Evolutionary conservation across 441 rosid species (phyloP).

Genomic region (Populus hybrid): DNA sequence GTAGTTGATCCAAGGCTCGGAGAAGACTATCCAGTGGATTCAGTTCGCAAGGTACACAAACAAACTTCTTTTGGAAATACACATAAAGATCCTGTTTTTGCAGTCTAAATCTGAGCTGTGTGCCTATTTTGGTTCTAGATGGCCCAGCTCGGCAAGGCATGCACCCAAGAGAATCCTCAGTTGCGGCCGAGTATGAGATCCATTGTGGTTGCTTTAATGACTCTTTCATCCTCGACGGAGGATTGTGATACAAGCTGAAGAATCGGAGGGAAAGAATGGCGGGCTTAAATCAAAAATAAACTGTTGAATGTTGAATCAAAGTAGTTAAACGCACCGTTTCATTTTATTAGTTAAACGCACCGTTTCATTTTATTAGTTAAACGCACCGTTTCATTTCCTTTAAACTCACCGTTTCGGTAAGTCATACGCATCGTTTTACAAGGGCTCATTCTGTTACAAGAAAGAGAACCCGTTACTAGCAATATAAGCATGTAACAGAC

Average conservation of each 20-base stretch:
- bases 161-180: conserved; percentile 78
- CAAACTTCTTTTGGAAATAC: background rate
- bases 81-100: background rate
- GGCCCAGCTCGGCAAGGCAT: conserved; percentile 80
- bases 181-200: conserved; percentile 83
- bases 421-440: too few relatives aligned
- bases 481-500: too few relatives aligned
- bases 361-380: too few relatives aligned
- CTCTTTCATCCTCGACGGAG: conserved; percentile 74
- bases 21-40: conserved; percentile 64
- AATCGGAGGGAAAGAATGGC: background rate
- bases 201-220: conserved; percentile 78
- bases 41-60: conserved; percentile 59
- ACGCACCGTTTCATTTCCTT: too few relatives aligned
- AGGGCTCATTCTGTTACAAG: too few relatives aligned
- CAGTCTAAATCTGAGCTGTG: background rate
- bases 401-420: too few relatives aligned
- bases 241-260: conserved; percentile 51
- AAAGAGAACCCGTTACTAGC: too few relatives aligned
- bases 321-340: too few relatives aligned
- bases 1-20: conserved; percentile 75
- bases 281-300: too few relatives aligned
- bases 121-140: conserved; percentile 43
- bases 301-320: too few relatives aligned
- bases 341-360: too few relatives aligned